Evolutionary conservation across 495 filamentous ascomycete genomes (phyloP).

Genomic region (Delitschia confertaspora): DNA sequence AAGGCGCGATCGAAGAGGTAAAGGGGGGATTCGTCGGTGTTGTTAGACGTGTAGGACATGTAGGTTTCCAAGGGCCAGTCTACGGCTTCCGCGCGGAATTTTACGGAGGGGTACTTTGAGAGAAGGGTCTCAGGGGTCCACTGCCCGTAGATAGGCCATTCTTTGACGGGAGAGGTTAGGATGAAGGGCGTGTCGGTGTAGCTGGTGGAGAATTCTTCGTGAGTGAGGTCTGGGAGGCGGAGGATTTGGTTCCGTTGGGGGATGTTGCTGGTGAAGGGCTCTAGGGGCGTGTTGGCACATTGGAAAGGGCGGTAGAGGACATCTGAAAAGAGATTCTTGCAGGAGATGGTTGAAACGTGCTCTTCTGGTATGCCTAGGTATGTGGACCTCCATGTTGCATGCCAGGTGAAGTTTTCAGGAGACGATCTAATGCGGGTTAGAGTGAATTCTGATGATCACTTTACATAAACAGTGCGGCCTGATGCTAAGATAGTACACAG

Average conservation of each 20-base stretch:
- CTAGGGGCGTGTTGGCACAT: conserved; percentile 66
- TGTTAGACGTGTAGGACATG: conserved; percentile 73
- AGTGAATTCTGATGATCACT: not conserved
- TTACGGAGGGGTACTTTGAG: conserved; percentile 51
- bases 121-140: conserved; percentile 65
- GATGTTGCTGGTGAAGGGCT: conserved; percentile 60
- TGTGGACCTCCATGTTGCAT: conserved; percentile 78
- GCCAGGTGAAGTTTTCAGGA: conserved; percentile 55
- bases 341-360: conserved; percentile 47
- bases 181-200: conserved; percentile 87
- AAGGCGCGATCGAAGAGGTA: conserved; percentile 89
- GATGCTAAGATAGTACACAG: not conserved
- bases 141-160: conserved; percentile 68
- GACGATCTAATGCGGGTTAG: too few relatives aligned
- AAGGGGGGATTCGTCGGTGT: conserved; percentile 76
- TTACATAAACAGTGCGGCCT: not conserved
- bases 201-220: conserved; percentile 59
- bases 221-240: conserved; percentile 57
- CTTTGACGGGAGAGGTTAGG: conserved; percentile 69
- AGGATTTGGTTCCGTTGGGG: conserved; percentile 63
- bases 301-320: conserved; percentile 83
- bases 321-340: conserved; percentile 82
- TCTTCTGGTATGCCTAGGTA: conserved; percentile 54
- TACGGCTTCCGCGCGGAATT: conserved; percentile 86
- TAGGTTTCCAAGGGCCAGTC: conserved; percentile 82